Base-by-base conservation (phyloP, 2,329 filamentous ascomycete species). In the Geoglossum cookeanum region DNA sequence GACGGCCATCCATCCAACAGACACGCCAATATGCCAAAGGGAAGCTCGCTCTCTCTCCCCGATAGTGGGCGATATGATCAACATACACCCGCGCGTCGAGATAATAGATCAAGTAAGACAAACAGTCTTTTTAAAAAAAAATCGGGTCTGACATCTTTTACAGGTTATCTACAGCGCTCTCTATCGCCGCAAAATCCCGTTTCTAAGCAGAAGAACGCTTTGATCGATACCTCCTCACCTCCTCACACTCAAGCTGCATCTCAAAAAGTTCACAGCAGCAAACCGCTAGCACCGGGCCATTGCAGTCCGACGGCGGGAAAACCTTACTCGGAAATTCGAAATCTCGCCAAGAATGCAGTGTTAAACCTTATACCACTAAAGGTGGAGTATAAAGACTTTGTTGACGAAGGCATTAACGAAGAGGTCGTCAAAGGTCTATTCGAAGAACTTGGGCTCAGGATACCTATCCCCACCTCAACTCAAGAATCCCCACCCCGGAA, bases 381-480 rank as follows among this genome's bases (percentile, higher is more conserved):
- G 54, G 80, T 94, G 58, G 79, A 80, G 22, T 94, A 83, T 64
- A 76, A 84, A 57, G 78, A 87, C 59, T 83, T 91, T 58, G 72
- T 90, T 11, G 75, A 80, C 9, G 85, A 91, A 67, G 85, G 87
- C 0, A 75, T 91, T 47, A 78, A 89, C 62, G 74, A 78, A 39
- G 68, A 68, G 1, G 65, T 88, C 9, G 70, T 94, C 39, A 77
- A 75, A 58, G 67, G 71, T 33, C 73, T 92, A 1, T 92, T 89
- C 63, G 71, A 75, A 30, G 82, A 87, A 22, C 70, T 92, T 3
- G 81, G 82, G 3, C 73, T 89, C 35, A 71, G 73, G 55, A 62
- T 66, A 58, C 32, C 63, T 33, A 52, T 15, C 32, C 4, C 30
- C 27, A 15, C 39, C 6, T 3, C 54, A 44, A 9, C 37, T 29